Evolutionary conservation across 179 eudicot genomes (phyloP).

Genomic region (Spinacia oleracea): DNA sequence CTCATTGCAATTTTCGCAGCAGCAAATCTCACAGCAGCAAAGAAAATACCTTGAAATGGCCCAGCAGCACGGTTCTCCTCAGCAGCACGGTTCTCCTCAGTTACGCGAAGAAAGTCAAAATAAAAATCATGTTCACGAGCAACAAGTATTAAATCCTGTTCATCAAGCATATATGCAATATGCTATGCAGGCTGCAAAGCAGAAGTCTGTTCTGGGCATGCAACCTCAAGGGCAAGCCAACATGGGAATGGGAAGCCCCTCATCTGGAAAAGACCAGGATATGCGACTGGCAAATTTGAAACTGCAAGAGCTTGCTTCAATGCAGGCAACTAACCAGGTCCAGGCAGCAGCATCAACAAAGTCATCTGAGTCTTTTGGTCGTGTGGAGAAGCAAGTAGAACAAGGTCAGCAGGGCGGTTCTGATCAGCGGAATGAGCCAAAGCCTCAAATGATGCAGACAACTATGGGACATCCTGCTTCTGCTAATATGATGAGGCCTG

Average conservation of each 20-base stretch:
- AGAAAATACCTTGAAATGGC: constrained; percentile 55
- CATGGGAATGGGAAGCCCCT: constrained; percentile 54
- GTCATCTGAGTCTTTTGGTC: constrained; percentile 53
- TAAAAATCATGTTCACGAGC: constrained; percentile 71
- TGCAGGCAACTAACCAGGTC: constrained; percentile 63
- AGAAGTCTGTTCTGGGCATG: constrained; percentile 55
- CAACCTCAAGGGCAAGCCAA: constrained; percentile 70
- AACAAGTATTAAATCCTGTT: constrained; percentile 59
- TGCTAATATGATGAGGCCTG: constrained; percentile 48
- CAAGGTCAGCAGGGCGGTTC: constrained; percentile 43
- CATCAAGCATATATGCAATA: constrained; percentile 90
- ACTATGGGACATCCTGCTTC: constrained; percentile 53
- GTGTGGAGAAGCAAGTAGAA: constrained; percentile 56
- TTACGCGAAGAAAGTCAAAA: constrained; percentile 64
- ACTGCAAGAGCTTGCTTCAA: constrained; percentile 53
- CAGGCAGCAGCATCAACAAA: constrained; percentile 62
- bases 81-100: constrained; percentile 59
- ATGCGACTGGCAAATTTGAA: constrained; percentile 45
- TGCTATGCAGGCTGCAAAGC: constrained; percentile 73
- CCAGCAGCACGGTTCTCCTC: constrained; percentile 64
- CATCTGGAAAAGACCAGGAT: constrained; percentile 62
- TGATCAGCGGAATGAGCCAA: constrained; percentile 61
- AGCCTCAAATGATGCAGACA: constrained; percentile 49
- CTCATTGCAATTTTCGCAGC: constrained; percentile 65
- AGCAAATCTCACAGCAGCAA: constrained; percentile 61